A percentile compares a stretch with the other conserved stretches of the same genome.
Conservation (phyloP, 305 asterid species). For the Coffea humblotiana region DNA sequence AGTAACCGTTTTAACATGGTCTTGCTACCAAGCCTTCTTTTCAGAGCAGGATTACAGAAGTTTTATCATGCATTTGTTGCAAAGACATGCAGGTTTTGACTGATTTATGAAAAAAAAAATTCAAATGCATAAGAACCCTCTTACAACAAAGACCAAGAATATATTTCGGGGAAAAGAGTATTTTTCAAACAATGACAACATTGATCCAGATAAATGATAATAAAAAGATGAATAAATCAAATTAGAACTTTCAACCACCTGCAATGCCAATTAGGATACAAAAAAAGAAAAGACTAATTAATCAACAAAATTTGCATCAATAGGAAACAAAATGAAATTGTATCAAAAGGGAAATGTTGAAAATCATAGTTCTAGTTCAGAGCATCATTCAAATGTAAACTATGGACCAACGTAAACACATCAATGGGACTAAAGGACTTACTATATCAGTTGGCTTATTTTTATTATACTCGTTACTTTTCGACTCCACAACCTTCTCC, state of each 20-base stretch:
- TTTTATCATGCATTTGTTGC: neutral
- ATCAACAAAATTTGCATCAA: neutral
- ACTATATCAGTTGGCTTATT: slow-evolving; percentile 96
- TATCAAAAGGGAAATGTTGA: neutral
- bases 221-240: neutral
- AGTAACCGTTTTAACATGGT: neutral
- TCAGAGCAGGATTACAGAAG: neutral
- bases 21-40: neutral
- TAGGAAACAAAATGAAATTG: neutral
- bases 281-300: neutral
- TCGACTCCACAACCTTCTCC: slow-evolving; percentile 83
- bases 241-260: neutral
- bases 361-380: neutral
- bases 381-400: neutral
- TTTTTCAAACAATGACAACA: neutral
- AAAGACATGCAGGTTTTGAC: neutral
- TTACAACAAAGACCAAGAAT: neutral
- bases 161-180: neutral
- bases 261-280: neutral
- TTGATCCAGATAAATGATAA: neutral
- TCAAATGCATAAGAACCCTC: neutral
- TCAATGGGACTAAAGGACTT: slow-evolving; percentile 27
- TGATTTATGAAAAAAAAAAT: neutral
- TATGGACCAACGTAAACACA: neutral
- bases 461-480: slow-evolving; percentile 88